Base-by-base conservation (phyloP, 768 basidiomycete genomes). In the Termitomyces sp. region DNA sequence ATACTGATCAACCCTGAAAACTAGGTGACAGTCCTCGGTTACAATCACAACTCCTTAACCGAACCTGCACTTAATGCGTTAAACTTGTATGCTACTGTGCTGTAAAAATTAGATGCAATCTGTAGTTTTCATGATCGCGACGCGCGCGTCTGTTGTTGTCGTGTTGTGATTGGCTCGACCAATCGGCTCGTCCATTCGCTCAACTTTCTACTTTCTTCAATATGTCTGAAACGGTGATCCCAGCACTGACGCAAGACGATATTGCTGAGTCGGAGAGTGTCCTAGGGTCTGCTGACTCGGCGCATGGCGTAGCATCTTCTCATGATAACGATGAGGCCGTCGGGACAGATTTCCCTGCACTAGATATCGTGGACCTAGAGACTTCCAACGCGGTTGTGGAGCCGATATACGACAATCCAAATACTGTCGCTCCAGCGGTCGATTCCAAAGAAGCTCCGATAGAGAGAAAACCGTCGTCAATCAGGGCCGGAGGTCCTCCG, bases 61-160 rank as follows among this genome's bases (percentile, higher is more conserved):
- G 93, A 95, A 71, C 92, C 93, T 7, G 82, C 83, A 15, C 71
- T 92, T 64, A 83, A 88, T 60, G 89, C 82, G 5, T 72, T 93
- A 63, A 93, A 93, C 66, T 62, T 92, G 68, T 81, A 82, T 62
- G 82, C 83, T 16, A 70, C 71, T 55, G 59, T 79, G 37, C 41
- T 50, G 47, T 65, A 62, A 46, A 31, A 28, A 24, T 24, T 3
- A 29, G 49, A 52, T n/a, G n/a, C 24, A 51, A 29, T 49, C 20
- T 59, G 31, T 31, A 41, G 12, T 34, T 33, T 54, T 15, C 22
- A 24, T 52, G 36, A 41, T 52, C 51, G 51, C 67, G 68, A 69
- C 69, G 70, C 68, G 66, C 70, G 70, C 68, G 66, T 69, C 65
- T 70, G 70, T 70, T 72, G 70, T 68, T 72, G 70, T 68, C 67